Evolutionary conservation across 1,284 basidiomycete genomes (phyloP).

Genomic region (Abortiporus biennis): DNA sequence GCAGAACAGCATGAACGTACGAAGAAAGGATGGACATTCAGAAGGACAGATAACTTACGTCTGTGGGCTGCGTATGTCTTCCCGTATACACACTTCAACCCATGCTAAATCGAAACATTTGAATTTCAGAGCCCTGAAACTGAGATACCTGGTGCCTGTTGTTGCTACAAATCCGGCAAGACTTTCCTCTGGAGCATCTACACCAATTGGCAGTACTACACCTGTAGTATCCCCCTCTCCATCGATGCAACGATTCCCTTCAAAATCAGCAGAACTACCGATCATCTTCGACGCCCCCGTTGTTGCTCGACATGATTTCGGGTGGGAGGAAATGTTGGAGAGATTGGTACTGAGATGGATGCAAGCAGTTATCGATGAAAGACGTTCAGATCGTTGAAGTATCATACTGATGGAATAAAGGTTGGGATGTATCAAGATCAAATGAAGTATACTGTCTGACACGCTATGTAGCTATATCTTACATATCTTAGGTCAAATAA

Average conservation of each 20-base stretch:
- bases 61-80: constrained; percentile 72
- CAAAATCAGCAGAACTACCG: constrained; percentile 27
- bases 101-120: constrained; percentile 1
- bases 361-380: constrained; percentile 62
- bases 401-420: too few species aligned
- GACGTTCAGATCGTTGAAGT: constrained; percentile 35
- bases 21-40: constrained; percentile 66
- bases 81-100: constrained; percentile 2
- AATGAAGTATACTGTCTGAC: too few species aligned
- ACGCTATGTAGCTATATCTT: too few species aligned
- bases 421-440: too few species aligned
- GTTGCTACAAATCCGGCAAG: constrained; percentile 40
- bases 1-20: constrained; percentile 28
- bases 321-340: constrained; percentile 80
- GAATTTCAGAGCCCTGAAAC: constrained; percentile 60
- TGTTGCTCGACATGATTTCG: constrained; percentile 66
- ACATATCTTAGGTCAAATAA: too few species aligned
- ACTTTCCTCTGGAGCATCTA: constrained; percentile 11
- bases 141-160: constrained; percentile 73
- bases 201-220: constrained; percentile 14
- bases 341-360: constrained; percentile 60
- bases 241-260: constrained; percentile 24
- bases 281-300: constrained; percentile 66
- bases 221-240: constrained; percentile 24
- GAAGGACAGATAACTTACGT: constrained; percentile 76